A percentile compares a stretch with the other conserved stretches of the same genome.
Evolutionary conservation across 768 basidiomycete genomes (phyloP).

Genomic region (Galerina sulciceps): DNA sequence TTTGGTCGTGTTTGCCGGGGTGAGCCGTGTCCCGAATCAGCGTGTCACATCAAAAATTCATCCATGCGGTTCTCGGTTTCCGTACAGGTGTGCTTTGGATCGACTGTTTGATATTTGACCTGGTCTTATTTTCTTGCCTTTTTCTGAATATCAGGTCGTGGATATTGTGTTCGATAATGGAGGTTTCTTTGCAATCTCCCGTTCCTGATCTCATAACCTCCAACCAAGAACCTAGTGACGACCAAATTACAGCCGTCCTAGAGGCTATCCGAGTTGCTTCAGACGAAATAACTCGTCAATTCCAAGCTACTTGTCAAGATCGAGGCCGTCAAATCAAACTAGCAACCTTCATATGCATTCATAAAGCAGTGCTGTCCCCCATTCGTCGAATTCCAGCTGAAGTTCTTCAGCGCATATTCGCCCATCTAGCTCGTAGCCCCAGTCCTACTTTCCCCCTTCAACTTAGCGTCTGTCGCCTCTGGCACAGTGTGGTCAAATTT

Average conservation of each 20-base stretch:
- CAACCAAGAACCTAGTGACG: not conserved
- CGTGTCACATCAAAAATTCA: too few relatives aligned
- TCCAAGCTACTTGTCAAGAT: not conserved
- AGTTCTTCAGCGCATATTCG: not conserved
- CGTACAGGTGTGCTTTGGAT: too few relatives aligned
- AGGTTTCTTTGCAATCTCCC: not conserved
- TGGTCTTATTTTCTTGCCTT: too few relatives aligned
- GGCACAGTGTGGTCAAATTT: not conserved
- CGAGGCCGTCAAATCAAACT: not conserved
- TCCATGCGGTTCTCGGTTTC: too few relatives aligned
- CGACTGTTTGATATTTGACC: too few relatives aligned
- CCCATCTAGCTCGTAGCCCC: too few relatives aligned
- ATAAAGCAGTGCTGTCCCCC: not conserved
- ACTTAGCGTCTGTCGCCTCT: not conserved
- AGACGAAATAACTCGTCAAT: too few relatives aligned
- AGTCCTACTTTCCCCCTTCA: too few relatives aligned
- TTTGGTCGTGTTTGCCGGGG: too few relatives aligned
- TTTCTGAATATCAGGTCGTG: too few relatives aligned
- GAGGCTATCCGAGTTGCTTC: not conserved
- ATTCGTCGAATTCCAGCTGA: conserved; percentile 2
- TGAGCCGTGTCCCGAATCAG: too few relatives aligned
- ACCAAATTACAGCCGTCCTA: not conserved
- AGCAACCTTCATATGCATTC: not conserved
- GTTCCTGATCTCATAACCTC: not conserved
- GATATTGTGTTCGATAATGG: too few relatives aligned